A percentile compares a stretch with the other conserved stretches of the same genome.
Conservation (phyloP, 805 yeast species). For the Starmerella gropengiesseri region DNA sequence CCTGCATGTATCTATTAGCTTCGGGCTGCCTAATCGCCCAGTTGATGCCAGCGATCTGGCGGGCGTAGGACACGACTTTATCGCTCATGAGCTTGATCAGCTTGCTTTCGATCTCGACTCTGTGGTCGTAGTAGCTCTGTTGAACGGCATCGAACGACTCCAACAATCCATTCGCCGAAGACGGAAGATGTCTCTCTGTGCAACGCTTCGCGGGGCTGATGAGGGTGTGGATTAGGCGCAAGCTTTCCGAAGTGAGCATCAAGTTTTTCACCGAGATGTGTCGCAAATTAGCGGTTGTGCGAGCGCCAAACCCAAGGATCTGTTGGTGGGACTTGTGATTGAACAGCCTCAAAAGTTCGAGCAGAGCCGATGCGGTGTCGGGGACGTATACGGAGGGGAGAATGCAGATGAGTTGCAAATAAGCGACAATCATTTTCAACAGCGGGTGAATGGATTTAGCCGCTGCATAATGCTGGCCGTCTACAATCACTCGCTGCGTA, state of each 20-base stretch:
- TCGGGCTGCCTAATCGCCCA: conserved; percentile 33
- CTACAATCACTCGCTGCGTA: conserved; percentile 32
- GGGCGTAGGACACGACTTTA: conserved; percentile 43
- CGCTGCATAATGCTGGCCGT: conserved; percentile 47
- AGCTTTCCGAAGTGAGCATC: conserved; percentile 55
- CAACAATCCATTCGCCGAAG: background rate
- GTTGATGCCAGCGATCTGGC: conserved; percentile 38
- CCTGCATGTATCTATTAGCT: conserved; percentile 44
- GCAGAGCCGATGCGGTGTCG: conserved; percentile 26
- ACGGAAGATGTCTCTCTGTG: conserved; percentile 27
- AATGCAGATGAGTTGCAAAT: conserved; percentile 45
- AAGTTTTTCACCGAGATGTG: conserved; percentile 66
- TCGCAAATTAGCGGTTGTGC: conserved; percentile 54
- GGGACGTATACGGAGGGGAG: conserved; percentile 37
- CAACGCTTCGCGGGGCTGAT: conserved; percentile 32
- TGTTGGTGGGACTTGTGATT: conserved; percentile 49
- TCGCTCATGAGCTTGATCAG: conserved; percentile 63
- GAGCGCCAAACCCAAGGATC: conserved; percentile 65
- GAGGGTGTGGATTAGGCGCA: conserved; percentile 38
- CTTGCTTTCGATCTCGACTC: conserved; percentile 50
- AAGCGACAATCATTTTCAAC: conserved; percentile 38
- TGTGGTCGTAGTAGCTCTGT: conserved; percentile 45
- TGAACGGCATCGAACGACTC: conserved; percentile 33
- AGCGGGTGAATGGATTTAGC: conserved; percentile 40
- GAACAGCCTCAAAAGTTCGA: conserved; percentile 40